Evolutionary conservation across 2,329 filamentous ascomycete species (phyloP), one percentile per base, ranked within the genome.

Genomic region (Colletotrichum sansevieriae): DNA sequence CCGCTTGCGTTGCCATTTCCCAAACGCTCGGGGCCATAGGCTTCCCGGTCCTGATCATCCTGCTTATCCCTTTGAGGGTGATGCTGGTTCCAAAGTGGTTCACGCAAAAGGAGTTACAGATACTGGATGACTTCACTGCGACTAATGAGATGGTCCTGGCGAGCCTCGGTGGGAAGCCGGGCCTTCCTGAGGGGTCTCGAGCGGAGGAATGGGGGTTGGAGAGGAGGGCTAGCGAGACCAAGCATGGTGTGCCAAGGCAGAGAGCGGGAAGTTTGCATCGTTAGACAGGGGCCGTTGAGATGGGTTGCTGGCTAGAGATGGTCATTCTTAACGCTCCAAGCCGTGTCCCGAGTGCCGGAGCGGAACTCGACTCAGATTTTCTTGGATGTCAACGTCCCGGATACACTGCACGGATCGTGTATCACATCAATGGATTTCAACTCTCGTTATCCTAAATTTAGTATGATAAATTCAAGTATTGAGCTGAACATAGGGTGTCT

Each of bases 11-110:
- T 12, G 87, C 85, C 0, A 85, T 89, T 60, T 87, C 86, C 2
- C 85, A 89, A 74, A 89, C 87, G 0, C 84, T 89, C 25, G 87
- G 84, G 0, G 87, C 86, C 0, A 87, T 89, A 35, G 83, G 85
- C 0, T 89, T 89, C 70, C 87, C 87, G 0, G 81, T 89, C 13
- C 81, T 89, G 59, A 88, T 89, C 67, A 79, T 87, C 18, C 75
- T 84, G 4, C 78, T 89, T 18, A 88, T 90, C 8, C 87, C 87
- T 0, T 72, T 88, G 35, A 78, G 86, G 3, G 85, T 83, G 68
- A 79, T 81, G 62, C 62, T 84, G 0, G 75, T 89, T 70, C 86
- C 87, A 1, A 72, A 77, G 15, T 85, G 84, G 76, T 88, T 89
- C 70, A 79, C 77, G 0, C 73, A 78, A 5, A 71, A 81, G 18